Base-by-base conservation (phyloP, 2,329 filamentous ascomycete species). In the Ophiosphaerella herpotricha region DNA sequence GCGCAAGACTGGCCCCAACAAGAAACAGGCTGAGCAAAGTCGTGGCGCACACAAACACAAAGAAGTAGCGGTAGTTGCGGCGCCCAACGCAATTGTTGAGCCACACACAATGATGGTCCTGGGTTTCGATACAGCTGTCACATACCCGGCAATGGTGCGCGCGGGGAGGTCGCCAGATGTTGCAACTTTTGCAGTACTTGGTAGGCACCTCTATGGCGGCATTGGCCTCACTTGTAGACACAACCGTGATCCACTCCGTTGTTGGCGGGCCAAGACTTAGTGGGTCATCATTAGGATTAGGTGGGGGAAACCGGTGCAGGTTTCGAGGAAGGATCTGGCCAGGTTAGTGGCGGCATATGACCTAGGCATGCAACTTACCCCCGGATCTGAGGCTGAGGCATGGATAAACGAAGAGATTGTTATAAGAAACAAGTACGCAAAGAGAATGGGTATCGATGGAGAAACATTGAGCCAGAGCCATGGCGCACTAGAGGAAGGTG, bases 101-200 rank as follows among this genome's bases (percentile, higher is more conserved):
- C 94, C 94, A 99, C 13, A 97, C 92, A 67, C 94, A 99, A 75
- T 99, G 94, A 68, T 99, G 94, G 68, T 99, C 94, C 61, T 97
- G 91, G 0, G 91, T 96, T 74, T 99, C 94, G 52, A 99, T 85
- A 72, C 94, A 99, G 73, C 95, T 97, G 75, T 99, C 93, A 76
- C 94, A 99, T 24, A 96, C 83, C 49, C 94, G 89, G 75, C 94
- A 99, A 76, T 99, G 94, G 70, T 99, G 95, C 50, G 91, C 91
- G 50, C 94, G 89, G 24, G 93, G 92, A 32, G 94, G 94, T 2
- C 94, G 89, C 94, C 94, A 99, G 61, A 99, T 92, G 67, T 91
- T 91, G 79, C 94, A 99, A 14, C 92, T 96, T 70, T 92, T 93
- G 82, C 94, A 99, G 76, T 96, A 97, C 76, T 99, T 97, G 54